Base-by-base conservation (phyloP, 2,329 filamentous ascomycete genomes). In the Xylariaceae sp. region DNA sequence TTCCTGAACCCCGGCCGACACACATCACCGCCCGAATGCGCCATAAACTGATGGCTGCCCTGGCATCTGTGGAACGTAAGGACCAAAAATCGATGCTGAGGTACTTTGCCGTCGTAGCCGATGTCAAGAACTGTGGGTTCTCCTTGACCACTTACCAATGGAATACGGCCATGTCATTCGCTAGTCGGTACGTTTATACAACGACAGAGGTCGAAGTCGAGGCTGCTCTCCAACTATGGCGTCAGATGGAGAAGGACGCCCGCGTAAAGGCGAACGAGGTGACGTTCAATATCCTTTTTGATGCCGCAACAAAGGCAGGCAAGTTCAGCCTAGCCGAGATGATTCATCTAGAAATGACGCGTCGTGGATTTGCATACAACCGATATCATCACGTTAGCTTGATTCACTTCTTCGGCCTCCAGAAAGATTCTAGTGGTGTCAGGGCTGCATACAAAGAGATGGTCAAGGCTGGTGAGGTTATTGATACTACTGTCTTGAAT, bases 231-330 rank as follows among this genome's bases (percentile, higher is more conserved):
- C 83, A 86, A 44, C 75, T 96, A 21, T 99, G 94, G 93, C 87
- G 85, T 63, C 87, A 95, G 67, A 98, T 98, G 92, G 95, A 99
- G 73, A 81, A 84, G 43, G 77, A 85, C 4, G 87, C 87, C 2
- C 82, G 84, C 1, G 73, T 92, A 12, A 76, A 77, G 64, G 87
- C 84, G 31, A 90, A 89, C 65, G 81, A 86, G 45, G 88, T 92
- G n/a, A 96, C 94, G 0, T 96, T 99, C 74, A 96, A 95, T 70
- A 89, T 97, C 43, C 82, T 99, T 11, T 97, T 96, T 66, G 90
- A 97, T 69, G 84, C 92, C 9, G 92, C 95, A 1, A 85, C 91
- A 65, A 96, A 95, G 73, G 87, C 91, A 0, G 90, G 90, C 34
- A 95, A 96, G 69, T 96, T 90, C 64, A 79, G 80, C 1, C 83